Evolutionary conservation across 495 filamentous ascomycete species (phyloP).

Genomic region (Aspergillus funiculosus): DNA sequence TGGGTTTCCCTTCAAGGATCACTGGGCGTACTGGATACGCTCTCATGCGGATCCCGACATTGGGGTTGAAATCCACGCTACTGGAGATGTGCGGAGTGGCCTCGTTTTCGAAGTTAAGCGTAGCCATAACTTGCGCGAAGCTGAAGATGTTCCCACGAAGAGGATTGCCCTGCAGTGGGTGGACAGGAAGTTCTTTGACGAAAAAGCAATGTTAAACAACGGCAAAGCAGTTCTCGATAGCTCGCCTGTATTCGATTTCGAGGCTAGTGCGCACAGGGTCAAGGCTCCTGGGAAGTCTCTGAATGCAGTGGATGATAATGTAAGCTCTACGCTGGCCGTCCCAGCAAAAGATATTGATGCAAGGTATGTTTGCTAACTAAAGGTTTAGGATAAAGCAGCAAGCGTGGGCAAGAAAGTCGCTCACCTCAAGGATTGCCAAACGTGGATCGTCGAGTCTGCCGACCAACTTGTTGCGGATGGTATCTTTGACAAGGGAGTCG

Average conservation of each 20-base stretch:
- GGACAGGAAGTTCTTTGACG: constrained; percentile 12
- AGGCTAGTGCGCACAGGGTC: constrained; percentile 12
- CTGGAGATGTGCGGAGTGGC: constrained; percentile 23
- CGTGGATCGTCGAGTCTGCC: constrained; percentile 29
- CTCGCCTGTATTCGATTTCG: constrained; percentile 18
- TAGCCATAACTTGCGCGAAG: constrained; percentile 12
- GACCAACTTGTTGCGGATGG: constrained; percentile 17
- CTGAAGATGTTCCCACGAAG: constrained; percentile 13
- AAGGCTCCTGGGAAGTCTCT: constrained; percentile 10
- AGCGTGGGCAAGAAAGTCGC: constrained; percentile 14
- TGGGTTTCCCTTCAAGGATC: constrained; percentile 28
- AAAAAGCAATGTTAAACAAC: constrained; percentile 23
- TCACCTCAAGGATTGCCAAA: constrained; percentile 26
- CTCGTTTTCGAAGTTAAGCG: constrained; percentile 26
- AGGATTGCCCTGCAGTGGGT: constrained; percentile 28
- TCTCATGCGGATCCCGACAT: constrained; percentile 12
- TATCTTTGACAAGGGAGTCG: constrained; percentile 15
- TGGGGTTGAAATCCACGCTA: constrained; percentile 23
- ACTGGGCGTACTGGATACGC: constrained; percentile 28
- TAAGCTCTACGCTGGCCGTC: background rate
- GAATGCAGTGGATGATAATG: constrained; percentile 12
- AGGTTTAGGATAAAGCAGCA: background rate
- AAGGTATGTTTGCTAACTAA: background rate
- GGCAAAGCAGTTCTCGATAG: too few species aligned
- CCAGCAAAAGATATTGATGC: background rate